phyloP scores from a whole-genome alignment of 805 yeast genomes.

The Ogataea haglerorum region DNA sequence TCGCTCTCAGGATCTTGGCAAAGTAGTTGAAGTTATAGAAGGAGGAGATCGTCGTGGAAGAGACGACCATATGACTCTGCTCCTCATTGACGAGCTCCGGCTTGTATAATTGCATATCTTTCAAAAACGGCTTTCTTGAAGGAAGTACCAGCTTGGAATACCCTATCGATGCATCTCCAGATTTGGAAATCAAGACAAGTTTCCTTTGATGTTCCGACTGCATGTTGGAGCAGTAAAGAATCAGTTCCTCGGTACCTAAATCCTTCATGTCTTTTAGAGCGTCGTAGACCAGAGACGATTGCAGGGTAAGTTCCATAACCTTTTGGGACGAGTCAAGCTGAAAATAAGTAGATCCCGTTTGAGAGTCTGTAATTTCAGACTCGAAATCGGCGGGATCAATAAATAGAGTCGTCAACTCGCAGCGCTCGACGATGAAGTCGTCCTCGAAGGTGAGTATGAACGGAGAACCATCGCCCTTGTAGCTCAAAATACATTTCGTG shows the following conservation, averaged over 20 bases:
- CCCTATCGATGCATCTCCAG: conserved; percentile 63
- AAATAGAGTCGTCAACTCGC: conserved; percentile 50
- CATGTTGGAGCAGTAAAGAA: conserved; percentile 39
- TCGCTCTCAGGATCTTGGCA: conserved; percentile 46
- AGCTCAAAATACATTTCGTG: conserved; percentile 48
- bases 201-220: conserved; percentile 28
- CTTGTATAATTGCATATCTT: conserved; percentile 46
- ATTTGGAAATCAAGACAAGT: conserved; percentile 54
- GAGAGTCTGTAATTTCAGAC: conserved; percentile 16
- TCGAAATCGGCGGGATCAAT: conserved; percentile 17
- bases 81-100: conserved; percentile 17
- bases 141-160: conserved; percentile 66
- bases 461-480: conserved; percentile 48
- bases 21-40: conserved; percentile 49
- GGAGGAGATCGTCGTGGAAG: conserved; percentile 36
- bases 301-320: conserved; percentile 49
- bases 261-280: conserved; percentile 56
- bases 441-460: conserved; percentile 53
- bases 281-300: conserved; percentile 50
- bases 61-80: conserved; percentile 16
- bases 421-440: conserved; percentile 51
- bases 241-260: conserved; percentile 48
- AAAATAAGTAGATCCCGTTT: conserved; percentile 31
- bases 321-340: conserved; percentile 40
- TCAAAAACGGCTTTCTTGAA: conserved; percentile 56